These are phyloP conservation scores for Hygrophorus russula DNA, from an alignment of 768 basidiomycete species.

Conservation along the genomic window DNA sequence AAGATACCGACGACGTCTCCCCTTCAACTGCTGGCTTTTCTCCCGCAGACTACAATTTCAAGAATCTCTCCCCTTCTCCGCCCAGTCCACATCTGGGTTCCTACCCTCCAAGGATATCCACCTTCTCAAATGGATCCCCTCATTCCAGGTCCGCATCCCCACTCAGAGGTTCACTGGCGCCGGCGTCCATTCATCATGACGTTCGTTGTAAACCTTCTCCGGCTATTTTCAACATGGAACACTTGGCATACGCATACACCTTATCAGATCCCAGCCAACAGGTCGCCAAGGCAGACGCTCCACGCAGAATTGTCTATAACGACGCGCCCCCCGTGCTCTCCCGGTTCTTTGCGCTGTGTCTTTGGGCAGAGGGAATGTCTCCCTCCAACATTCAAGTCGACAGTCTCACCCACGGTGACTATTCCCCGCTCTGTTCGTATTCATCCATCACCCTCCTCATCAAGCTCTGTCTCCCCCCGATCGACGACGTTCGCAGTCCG, in stretches of 20 bases:
- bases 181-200: background rate
- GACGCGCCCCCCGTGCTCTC: conserved; percentile 14
- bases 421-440: conserved; percentile 18
- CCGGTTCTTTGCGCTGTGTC: conserved; percentile 31
- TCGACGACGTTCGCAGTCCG: conserved; percentile 40
- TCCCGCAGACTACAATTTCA: background rate
- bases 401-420: conserved; percentile 25
- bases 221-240: background rate
- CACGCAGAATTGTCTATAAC: conserved; percentile 10
- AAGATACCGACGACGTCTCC: conserved; percentile 22
- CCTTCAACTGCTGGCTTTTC: background rate
- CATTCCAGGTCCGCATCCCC: background rate
- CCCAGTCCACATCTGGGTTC: background rate
- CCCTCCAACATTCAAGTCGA: conserved; percentile 51
- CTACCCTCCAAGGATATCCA: background rate
- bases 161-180: background rate
- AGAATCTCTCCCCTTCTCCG: background rate
- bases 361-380: conserved; percentile 63
- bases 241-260: background rate
- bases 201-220: background rate
- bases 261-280: background rate
- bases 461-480: conserved; percentile 44
- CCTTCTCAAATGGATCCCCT: background rate
- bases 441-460: conserved; percentile 41
- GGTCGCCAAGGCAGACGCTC: conserved; percentile 3